Evolutionary conservation across 1,284 basidiomycete genomes (phyloP).

Genomic region (Athelia psychrophila): DNA sequence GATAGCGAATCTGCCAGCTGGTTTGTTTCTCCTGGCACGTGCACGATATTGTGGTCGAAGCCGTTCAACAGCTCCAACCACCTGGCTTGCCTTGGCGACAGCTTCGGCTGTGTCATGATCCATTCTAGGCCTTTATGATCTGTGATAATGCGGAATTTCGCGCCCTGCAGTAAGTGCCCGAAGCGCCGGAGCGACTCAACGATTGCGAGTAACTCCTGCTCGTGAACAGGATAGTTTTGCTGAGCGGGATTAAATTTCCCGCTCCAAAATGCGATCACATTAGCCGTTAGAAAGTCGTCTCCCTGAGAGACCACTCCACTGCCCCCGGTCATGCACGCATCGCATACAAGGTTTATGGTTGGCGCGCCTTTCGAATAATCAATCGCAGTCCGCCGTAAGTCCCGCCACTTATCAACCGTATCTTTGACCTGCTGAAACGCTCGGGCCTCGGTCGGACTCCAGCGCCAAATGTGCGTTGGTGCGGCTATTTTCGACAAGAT

Average conservation of each 20-base stretch:
- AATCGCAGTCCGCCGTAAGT: constrained; percentile 16
- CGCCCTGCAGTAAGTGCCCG: constrained; percentile 23
- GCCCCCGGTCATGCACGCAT: constrained; percentile 17
- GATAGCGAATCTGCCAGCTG: constrained; percentile 31
- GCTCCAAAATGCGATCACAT: constrained; percentile 13
- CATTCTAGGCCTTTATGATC: constrained; percentile 32
- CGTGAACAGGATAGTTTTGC: constrained; percentile 27
- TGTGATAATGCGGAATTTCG: constrained; percentile 25
- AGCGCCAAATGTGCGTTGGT: constrained; percentile 9
- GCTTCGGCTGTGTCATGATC: constrained; percentile 26
- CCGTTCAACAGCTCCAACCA: constrained; percentile 29
- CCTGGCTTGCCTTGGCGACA: constrained; percentile 26
- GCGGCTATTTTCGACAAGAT: constrained; percentile 13
- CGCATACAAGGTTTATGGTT: constrained; percentile 13
- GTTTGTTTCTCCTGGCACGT: constrained; percentile 30
- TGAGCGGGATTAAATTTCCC: constrained; percentile 28
- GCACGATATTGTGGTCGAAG: constrained; percentile 29
- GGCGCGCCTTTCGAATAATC: constrained; percentile 16
- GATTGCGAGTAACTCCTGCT: constrained; percentile 26
- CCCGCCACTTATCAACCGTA: constrained; percentile 13
- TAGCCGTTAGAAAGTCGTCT: constrained; percentile 10
- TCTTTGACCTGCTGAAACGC: constrained; percentile 25
- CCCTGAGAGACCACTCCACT: constrained; percentile 19
- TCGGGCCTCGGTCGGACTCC: constrained; percentile 21
- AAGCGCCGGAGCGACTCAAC: constrained; percentile 25